Evolutionary conservation across 805 yeast species (phyloP).

Genomic region (Starmera quercuum): DNA sequence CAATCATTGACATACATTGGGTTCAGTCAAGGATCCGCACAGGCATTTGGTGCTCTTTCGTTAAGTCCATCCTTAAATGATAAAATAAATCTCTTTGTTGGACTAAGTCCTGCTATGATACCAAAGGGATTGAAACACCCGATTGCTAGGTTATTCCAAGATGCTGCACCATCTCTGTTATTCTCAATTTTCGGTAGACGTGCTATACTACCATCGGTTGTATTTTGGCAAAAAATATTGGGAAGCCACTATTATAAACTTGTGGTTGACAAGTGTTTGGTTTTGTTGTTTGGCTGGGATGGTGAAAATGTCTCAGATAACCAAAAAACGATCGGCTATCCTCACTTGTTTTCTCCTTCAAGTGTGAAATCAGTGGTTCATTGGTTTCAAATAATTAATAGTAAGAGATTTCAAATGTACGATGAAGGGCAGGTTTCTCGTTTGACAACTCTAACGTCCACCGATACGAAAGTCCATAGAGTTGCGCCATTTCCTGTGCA

Average conservation of each 20-base stretch:
- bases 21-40: constrained; percentile 92
- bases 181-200: constrained; percentile 66
- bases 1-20: constrained; percentile 63
- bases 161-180: constrained; percentile 68
- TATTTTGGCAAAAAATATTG: constrained; percentile 69
- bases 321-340: constrained; percentile 68
- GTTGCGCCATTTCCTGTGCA: constrained; percentile 49
- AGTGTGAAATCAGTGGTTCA: constrained; percentile 78
- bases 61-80: constrained; percentile 54
- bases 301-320: constrained; percentile 54
- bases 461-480: constrained; percentile 29
- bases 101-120: constrained; percentile 90
- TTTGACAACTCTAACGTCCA: constrained; percentile 11
- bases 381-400: constrained; percentile 76
- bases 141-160: constrained; percentile 65
- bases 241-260: constrained; percentile 64
- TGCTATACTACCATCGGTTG: constrained; percentile 63
- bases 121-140: constrained; percentile 79
- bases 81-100: constrained; percentile 54
- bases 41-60: constrained; percentile 78
- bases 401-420: constrained; percentile 67
- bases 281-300: constrained; percentile 61
- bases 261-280: constrained; percentile 57
- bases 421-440: constrained; percentile 37
- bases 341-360: constrained; percentile 75